Conservation (phyloP, 495 filamentous ascomycete species). For the Pyronema domesticum region DNA sequence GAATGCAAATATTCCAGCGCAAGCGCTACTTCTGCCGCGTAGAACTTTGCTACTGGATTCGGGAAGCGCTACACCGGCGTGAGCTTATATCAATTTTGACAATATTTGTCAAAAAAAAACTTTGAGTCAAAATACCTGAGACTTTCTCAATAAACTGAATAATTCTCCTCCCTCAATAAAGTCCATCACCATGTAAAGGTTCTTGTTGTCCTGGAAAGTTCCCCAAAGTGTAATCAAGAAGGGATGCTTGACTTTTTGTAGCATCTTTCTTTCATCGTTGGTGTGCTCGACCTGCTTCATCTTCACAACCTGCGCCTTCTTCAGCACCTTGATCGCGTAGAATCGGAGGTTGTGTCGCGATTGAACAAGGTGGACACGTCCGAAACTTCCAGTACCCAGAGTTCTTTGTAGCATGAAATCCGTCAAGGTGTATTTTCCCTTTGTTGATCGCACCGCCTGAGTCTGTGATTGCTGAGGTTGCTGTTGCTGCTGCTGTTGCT, state of each 20-base stretch:
- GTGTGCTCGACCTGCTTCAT: conserved; percentile 99
- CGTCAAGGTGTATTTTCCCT: conserved; percentile 88
- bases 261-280: conserved; percentile 89
- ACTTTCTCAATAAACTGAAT: conserved; percentile 87
- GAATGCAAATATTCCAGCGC: conserved; percentile 92
- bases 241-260: conserved; percentile 86
- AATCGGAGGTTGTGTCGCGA: conserved; percentile 92
- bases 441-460: conserved; percentile 47
- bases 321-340: conserved; percentile 95
- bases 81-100: background rate
- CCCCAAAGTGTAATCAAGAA: conserved; percentile 97
- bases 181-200: conserved; percentile 99
- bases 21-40: conserved; percentile 90
- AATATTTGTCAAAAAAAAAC: background rate
- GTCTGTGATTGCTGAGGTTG: conserved; percentile 15
- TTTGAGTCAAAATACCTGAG: conserved; percentile 46
- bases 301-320: conserved; percentile 96
- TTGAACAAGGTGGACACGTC: conserved; percentile 86
- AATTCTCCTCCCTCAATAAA: conserved; percentile 98
- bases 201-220: conserved; percentile 86
- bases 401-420: conserved; percentile 83
- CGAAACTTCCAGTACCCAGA: conserved; percentile 90
- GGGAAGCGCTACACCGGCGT: conserved; percentile 64
- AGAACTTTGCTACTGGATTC: conserved; percentile 97
- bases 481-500: background rate